Base-by-base conservation (phyloP, 768 basidiomycete genomes). In the Boletellus emodensis region DNA sequence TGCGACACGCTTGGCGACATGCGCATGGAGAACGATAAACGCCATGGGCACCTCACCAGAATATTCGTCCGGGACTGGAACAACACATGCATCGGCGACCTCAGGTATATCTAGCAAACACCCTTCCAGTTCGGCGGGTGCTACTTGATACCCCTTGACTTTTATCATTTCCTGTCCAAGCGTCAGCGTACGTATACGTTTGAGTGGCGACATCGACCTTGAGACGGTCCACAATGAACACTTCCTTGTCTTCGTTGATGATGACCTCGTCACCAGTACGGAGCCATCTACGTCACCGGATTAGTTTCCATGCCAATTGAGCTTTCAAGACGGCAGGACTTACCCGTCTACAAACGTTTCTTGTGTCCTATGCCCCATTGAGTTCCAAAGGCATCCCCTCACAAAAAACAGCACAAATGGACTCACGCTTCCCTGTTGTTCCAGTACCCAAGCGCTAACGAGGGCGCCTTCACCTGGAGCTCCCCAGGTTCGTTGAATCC, bases 1-100 rank as follows among this genome's bases (percentile, higher is more conserved):
- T 20, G 59, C 53, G 11, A 72, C 62, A 28, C 70, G 69, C 44
- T 66, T 44, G 4, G 72, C 64, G 8, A 78, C 76, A n/a, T 71
- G 64, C 2, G 65, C 55, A 6, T 68, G 72, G 4, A 85, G 72
- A 1, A 80, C 81, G 3, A 87, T 75, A 57, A 81, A 88, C 5
- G 85, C 87, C 59, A 87, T 61, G 0, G 87, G 87, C 6, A 85
- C 68, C 61, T 89, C 87, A 14, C 87, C 87, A 51, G 79, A 82
- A 52, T 79, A 87, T 8, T 86, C 85, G 58, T 89, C 82, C 8
- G 78, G 79, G 30, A 84, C 59, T 1, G 83, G 79, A 15, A 88
- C 79, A 2, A 88, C 84, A 54, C 85, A 85, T 2, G 73, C 72
- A 38, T 84, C 79, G 4, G 72, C 71, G 20, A 87, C 78, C 56